Evolutionary conservation across 1,284 basidiomycete species (phyloP), one percentile per base, ranked within the genome.

Genomic region (Tausonia pullulans): DNA sequence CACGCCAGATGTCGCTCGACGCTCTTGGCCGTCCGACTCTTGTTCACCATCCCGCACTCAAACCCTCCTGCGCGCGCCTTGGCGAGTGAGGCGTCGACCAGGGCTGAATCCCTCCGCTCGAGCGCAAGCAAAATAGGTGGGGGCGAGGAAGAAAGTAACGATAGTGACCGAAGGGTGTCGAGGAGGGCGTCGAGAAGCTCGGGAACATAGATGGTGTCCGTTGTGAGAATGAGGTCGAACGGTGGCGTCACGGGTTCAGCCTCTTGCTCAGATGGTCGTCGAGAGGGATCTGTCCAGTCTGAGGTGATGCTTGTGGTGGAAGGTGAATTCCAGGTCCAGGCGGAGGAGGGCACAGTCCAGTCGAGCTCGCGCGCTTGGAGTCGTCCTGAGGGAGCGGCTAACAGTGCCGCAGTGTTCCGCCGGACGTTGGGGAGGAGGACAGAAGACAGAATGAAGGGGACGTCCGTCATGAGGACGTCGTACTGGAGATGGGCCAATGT

Each of bases 141-240:
- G 63, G 59, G 63, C 10, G 69, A 66, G n/a, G 71, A 62, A 10
- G 79, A 79, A 62, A 75, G 67, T 45, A 73, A 72, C 71, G 81
- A 80, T 50, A 88, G 77, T 46, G 78, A 74, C 54, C 80, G 79
- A 5, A 90, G 74, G n/a, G 87, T 83, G 54, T 81, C 80, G 55
- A 92, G 80, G 57, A 95, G 83, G 0, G 88, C 88, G 14, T 80
- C 72, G 44, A 87, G 75, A 60, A 94, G 84, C 7, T 81, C 76
- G 1, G 81, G 73, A 44, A 80, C 75, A 74, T 93, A 95, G 62
- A 94, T 78, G 0, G 92, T 94, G 75, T 96, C 92, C 64, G 90
- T 85, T 14, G 89, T 86, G 64, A 90, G 74, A 68, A 95, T 85
- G 67, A 92, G 79, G 75, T 93, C 87, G 77, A 87, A 87, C 0